Evolutionary conservation across 257 asterid species (phyloP), one percentile per base, ranked within the genome.

Genomic region (Nicotiana tabacum): DNA sequence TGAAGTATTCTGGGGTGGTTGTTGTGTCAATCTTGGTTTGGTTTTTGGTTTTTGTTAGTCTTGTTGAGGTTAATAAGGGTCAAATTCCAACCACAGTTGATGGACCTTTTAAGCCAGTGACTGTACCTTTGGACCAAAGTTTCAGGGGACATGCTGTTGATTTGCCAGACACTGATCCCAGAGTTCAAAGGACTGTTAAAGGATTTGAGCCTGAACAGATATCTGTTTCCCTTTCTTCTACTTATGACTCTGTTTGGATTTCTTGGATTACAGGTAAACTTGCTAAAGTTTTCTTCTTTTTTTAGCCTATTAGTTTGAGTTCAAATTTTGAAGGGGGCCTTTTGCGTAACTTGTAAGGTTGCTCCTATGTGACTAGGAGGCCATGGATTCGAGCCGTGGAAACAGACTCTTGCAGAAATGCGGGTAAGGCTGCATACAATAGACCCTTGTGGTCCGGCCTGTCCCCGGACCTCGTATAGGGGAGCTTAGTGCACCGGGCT

Each of bases 191-290:
- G 88, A 89, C 9, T 64, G 98, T 88, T 11, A 72, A 86, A 9
- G 98, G 93, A n/a, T 90, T 91, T 83, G 85, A 83, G 79, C 98
- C 99, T 27, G 99, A 96, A 39, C 99, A 96, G 83, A 93, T 96
- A 83, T 90, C 98, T 18, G 82, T 96, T 18, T 91, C 99, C 46
- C 93, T 96, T 83, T 96, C 99, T 82, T 89, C 95, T 39, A 86
- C 81, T 83, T 72, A 90, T 85, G 89, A 90, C 83, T 94, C 99
- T 9, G 88, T 91, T 61, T 96, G 99, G 99, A 85, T 96, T 85
- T 96, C 99, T 64, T 96, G 99, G 99, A 85, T 96, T 69, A 93
- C 98, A 84, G 99, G 99, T 95, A 83, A 3, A 62, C 43, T 13
- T 48, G 4, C 15, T 48, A 15, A 1, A 13, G 6, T 30, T 65